Base-by-base conservation (phyloP, 2,329 filamentous ascomycete species). In the Talaromyces sp. region DNA sequence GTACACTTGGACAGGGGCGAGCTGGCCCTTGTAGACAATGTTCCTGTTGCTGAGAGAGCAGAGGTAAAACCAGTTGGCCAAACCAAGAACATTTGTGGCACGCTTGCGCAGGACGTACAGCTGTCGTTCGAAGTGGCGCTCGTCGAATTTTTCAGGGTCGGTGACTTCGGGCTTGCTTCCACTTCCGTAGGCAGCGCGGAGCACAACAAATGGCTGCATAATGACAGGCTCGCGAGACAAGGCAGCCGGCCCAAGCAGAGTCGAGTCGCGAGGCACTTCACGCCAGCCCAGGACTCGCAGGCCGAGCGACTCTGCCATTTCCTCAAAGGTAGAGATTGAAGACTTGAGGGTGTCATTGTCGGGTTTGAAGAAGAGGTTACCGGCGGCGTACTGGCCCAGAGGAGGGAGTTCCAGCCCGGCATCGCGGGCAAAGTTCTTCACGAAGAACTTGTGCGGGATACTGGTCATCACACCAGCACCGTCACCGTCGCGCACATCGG, bases 381-480 rank as follows among this genome's bases (percentile, higher is more conserved):
- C 93, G 70, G 92, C 92, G 63, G 94, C 94, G 80, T 99, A 99
- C 79, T 97, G 91, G 69, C 93, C 94, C 65, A 88, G 82, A 65
- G 89, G 88, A 63, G 94, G 94, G 65, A 99, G 83, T 77, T 91
- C 89, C 73, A 94, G 88, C 74, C 88, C 89, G 73, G 91, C 89
- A 79, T 97, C 91, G 69, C 88, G 89, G 77, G 91, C 92, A 77
- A 97, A 97, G 77, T 97, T 96, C 84, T 97, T 99, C 74, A 96
- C 83, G 77, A 99, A 97, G 82, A 99, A 97, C 78, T 88, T 92
- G 82, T 97, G 93, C 62, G 94, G 94, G 71, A 99, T 96, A 62
- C 92, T 97, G 67, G 93, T 97, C 94, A 99, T 99, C 73, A 97
- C 93, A 85, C 94, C 94, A 70, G 94, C 94, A 76, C 94, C 94